Base-by-base conservation (phyloP, 139 green algal genomes). In the Ettlia oleoabundans region DNA sequence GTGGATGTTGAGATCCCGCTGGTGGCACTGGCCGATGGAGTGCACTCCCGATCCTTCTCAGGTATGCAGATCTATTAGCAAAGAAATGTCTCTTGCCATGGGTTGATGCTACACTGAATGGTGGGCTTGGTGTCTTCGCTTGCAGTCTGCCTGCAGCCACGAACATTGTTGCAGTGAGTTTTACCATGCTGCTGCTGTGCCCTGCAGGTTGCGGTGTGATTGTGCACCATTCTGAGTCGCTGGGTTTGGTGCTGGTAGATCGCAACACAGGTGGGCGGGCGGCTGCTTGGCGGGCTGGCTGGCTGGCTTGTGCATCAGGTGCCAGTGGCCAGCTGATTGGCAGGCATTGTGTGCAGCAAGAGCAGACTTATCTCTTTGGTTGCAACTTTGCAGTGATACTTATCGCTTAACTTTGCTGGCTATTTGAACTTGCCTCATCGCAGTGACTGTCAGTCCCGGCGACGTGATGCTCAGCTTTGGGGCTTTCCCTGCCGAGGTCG, bases 401-500 rank as follows among this genome's bases (percentile, higher is more conserved):
- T n/a, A n/a, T n/a, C n/a, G n/a, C n/a, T n/a, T n/a, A n/a, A n/a
- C n/a, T n/a, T n/a, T n/a, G n/a, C n/a, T n/a, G n/a, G n/a, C n/a
- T n/a, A n/a, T n/a, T n/a, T n/a, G n/a, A n/a, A n/a, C n/a, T n/a
- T n/a, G n/a, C n/a, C n/a, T n/a, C n/a, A n/a, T n/a, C n/a, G 55
- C 74, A 82, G 88, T 97, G 4, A 58, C 87, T 10, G 89, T 98
- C 4, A 91, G 88, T 4, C 81, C 90, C 0, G 93, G 89, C 52
- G 94, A 98, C 71, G 84, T 98, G 42, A 92, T 90, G 69, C 82
- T 98, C 18, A 94, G 91, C 24, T 98, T 98, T 85, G 90, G 90
- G 1, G 95, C 93, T 22, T 92, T 96, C 86, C 95, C 95, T 5
- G 88, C 88, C 33, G 95, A 98, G 85, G 81, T 94, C 33, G 75